Conservation (phyloP, 1,284 basidiomycete genomes). For the Gymnopus androsaceus region DNA sequence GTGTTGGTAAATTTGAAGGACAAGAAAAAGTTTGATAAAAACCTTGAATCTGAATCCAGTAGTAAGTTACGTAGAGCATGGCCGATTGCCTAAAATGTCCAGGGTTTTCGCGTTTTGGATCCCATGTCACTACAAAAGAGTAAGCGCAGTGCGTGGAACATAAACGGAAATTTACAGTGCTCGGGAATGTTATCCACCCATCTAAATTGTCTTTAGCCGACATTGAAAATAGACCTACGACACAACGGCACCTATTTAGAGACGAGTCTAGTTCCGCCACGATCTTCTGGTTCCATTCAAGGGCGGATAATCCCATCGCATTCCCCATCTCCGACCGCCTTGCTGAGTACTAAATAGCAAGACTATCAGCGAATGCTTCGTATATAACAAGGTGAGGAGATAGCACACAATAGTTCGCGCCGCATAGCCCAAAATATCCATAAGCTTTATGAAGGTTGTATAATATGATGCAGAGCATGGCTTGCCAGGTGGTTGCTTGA, state of each 20-base stretch:
- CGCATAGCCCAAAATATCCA: constrained; percentile 57
- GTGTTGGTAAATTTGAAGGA: too few species aligned
- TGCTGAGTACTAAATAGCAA: constrained; percentile 17
- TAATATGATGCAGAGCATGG: constrained; percentile 52
- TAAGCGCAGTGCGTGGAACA: neutral
- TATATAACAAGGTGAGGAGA: neutral
- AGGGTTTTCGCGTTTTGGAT: neutral
- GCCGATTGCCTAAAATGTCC: constrained; percentile 8
- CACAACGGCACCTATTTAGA: constrained; percentile 51
- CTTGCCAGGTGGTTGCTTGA: constrained; percentile 50
- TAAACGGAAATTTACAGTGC: constrained; percentile 29
- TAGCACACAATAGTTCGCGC: constrained; percentile 51
- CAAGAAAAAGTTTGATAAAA: too few species aligned
- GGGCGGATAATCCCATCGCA: neutral
- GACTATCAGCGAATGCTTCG: too few species aligned
- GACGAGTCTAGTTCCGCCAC: constrained; percentile 44
- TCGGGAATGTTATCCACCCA: constrained; percentile 52
- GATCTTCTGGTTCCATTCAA: too few species aligned
- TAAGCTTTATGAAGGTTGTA: constrained; percentile 52
- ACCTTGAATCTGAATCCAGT: constrained; percentile 50
- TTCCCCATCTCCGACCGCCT: constrained; percentile 36
- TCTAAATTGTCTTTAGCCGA: constrained; percentile 47
- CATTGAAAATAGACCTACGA: too few species aligned
- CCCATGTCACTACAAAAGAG: constrained; percentile 37
- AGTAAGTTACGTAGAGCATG: constrained; percentile 9